Conservation (phyloP, 257 asterid species). For the Forsythia suspensa region DNA sequence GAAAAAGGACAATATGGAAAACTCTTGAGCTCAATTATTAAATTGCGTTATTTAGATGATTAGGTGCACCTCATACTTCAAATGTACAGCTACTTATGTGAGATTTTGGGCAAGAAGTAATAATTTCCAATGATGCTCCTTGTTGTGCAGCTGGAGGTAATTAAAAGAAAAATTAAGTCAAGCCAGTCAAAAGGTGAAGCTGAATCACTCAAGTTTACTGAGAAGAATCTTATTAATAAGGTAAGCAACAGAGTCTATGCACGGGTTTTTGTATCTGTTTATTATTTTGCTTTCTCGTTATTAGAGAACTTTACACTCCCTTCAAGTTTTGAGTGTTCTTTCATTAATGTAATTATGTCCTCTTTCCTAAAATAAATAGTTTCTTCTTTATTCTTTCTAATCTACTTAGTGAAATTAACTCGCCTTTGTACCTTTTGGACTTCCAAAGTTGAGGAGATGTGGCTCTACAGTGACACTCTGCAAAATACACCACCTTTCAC, state of each 20-base stretch:
- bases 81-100: background rate
- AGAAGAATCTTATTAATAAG: constrained; percentile 82
- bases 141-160: constrained; percentile 59
- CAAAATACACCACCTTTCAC: background rate
- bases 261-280: constrained; percentile 4
- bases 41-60: constrained; percentile 11
- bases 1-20: background rate
- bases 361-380: constrained; percentile 6
- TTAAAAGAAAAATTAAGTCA: constrained; percentile 59
- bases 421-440: background rate
- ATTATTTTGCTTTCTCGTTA: background rate
- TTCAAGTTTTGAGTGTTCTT: background rate
- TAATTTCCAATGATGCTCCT: constrained; percentile 11
- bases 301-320: background rate
- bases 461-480: background rate
- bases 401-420: background rate
- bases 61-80: constrained; percentile 11
- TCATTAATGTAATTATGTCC: constrained; percentile 3
- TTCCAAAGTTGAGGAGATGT: background rate
- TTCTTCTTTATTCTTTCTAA: constrained; percentile 4
- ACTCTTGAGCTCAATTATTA: background rate
- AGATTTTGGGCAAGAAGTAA: background rate
- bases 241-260: constrained; percentile 30
- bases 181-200: constrained; percentile 84
- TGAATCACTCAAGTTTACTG: constrained; percentile 71